These are phyloP conservation scores for Calonectria pseudoturangicola DNA, from an alignment of 2,329 filamentous ascomycete genomes.

Conservation along the genomic window DNA sequence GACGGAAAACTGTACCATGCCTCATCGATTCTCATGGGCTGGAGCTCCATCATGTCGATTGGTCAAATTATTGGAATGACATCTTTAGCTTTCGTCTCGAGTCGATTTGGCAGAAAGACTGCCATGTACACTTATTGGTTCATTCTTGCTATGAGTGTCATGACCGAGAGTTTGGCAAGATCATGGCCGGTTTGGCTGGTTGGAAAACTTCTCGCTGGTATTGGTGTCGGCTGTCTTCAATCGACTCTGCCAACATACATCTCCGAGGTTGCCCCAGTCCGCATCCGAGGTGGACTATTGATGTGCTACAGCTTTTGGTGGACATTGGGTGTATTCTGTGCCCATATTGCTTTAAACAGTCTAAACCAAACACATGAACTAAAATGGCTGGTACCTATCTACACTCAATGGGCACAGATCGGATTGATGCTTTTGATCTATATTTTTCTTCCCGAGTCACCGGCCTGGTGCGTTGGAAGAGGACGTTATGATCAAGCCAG, in stretches of 20 bases:
- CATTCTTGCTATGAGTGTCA: slow-evolving; percentile 59
- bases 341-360: slow-evolving; percentile 62
- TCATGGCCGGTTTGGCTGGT: slow-evolving; percentile 64
- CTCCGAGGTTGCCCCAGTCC: slow-evolving; percentile 63
- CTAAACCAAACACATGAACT: slow-evolving; percentile 56
- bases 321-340: slow-evolving; percentile 64
- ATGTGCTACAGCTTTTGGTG: slow-evolving; percentile 67
- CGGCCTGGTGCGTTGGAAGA: slow-evolving; percentile 61
- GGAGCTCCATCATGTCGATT: slow-evolving; percentile 63
- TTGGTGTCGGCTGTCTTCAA: slow-evolving; percentile 65
- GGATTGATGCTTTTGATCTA: slow-evolving; percentile 63
- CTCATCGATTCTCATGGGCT: slow-evolving; percentile 60
- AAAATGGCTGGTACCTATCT: slow-evolving; percentile 63
- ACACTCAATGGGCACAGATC: slow-evolving; percentile 67
- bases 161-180: slow-evolving; percentile 61
- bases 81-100: slow-evolving; percentile 52
- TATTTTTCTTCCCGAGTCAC: slow-evolving; percentile 61
- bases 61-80: slow-evolving; percentile 64
- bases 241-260: slow-evolving; percentile 64
- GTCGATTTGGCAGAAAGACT: slow-evolving; percentile 57
- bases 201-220: slow-evolving; percentile 58
- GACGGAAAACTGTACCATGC: slow-evolving; percentile 56
- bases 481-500: slow-evolving; percentile 38
- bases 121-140: slow-evolving; percentile 58
- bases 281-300: slow-evolving; percentile 62